Evolutionary conservation across 306 rosid species (phyloP).

Genomic region (Rosa multiflora): DNA sequence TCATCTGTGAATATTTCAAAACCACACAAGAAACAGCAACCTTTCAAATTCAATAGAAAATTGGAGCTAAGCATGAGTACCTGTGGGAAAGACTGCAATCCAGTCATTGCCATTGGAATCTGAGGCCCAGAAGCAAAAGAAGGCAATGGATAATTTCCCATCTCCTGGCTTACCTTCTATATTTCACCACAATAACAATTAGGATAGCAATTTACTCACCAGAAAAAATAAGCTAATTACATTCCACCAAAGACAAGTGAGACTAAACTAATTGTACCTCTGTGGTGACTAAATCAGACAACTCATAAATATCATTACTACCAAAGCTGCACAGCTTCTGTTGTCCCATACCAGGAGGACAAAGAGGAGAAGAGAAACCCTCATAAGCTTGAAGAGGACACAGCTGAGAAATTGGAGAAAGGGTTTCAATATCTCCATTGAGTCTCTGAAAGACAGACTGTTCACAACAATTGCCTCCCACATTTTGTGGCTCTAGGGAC

Average conservation of each 20-base stretch:
- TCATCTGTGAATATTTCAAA: not conserved
- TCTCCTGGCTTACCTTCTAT: constrained; percentile 15
- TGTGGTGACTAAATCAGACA: constrained; percentile 12
- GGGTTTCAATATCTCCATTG: constrained; percentile 17
- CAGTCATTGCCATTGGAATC: not conserved
- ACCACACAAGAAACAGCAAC: not conserved
- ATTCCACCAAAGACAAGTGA: constrained; percentile 1
- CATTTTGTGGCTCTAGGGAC: not conserved
- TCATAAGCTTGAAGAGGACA: constrained; percentile 26
- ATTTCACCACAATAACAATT: not conserved
- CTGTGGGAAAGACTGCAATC: constrained; percentile 19
- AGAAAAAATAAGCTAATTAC: not conserved
- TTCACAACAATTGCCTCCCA: not conserved
- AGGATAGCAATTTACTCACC: not conserved
- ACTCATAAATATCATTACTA: constrained; percentile 14
- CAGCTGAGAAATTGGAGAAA: constrained; percentile 17
- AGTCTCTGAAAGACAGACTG: constrained; percentile 7
- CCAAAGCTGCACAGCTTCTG: constrained; percentile 9
- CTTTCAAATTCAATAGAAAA: not conserved
- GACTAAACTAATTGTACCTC: constrained; percentile 17
- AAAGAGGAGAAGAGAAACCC: constrained; percentile 21
- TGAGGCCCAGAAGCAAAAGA: constrained; percentile 23
- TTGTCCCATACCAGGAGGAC: constrained; percentile 22
- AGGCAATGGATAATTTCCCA: constrained; percentile 17
- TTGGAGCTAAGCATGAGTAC: constrained; percentile 1